Base-by-base conservation (phyloP, 1,284 basidiomycete genomes). In the Garcileccinum viscosum region DNA sequence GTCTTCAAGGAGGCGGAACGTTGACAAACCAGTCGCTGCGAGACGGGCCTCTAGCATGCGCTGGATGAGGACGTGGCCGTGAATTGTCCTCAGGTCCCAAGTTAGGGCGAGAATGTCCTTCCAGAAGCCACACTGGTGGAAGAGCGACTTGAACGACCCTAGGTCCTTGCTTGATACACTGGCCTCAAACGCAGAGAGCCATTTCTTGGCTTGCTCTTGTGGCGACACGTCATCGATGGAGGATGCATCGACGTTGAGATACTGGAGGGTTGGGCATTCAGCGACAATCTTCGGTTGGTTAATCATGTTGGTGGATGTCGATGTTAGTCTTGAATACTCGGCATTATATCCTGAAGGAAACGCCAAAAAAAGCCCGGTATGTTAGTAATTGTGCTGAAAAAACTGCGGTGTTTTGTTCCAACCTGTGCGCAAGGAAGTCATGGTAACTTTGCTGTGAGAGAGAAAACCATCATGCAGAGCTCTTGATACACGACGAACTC, bases 41-140 rank as follows among this genome's bases (percentile, higher is more conserved):
- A 80, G 71, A 59, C 74, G 74, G 3, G 65, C 66, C 1, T 72
- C 67, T 27, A 79, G 56, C 40, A 78, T 38, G 27, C 35, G 66
- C 32, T 33, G 76, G 64, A 80, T 73, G 33, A 69, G 44, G 9
- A 58, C 4, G 24, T 56, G 66, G 5, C 79, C 77, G 3, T 67
- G 67, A 32, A 80, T 69, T 15, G 78, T 74, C 6, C 76, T 76
- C 53, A 80, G 59, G 53, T 75, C 65, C 77, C 79, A 78, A 4
- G 79, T 78, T 62, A 80, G 71, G 12, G 78, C 59, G 14, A 78
- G 15, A n/a, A 73, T 69, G 62, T 79, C 78, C 58, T 67, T 79
- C 79, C 77, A 78, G 50, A 72, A 80, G 2, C 75, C 77, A 33
- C 63, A 60, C 53, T 71, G 71, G 71, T 73, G 72, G 70, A 80